These are phyloP conservation scores for Diutina ranongensis DNA, from an alignment of 1,139 yeast genomes.

Conservation along the genomic window DNA sequence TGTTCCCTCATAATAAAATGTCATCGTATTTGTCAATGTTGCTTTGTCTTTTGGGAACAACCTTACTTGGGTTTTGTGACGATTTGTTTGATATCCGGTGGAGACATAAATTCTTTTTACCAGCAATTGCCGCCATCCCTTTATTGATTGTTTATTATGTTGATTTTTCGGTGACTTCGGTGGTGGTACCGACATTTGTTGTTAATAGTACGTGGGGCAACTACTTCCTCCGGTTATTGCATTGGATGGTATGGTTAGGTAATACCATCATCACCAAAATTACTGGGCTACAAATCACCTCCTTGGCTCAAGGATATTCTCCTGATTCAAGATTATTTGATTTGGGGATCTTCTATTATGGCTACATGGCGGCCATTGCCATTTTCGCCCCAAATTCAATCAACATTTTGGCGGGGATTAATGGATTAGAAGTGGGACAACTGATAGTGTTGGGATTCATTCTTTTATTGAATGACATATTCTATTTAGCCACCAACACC, in stretches of 20 bases:
- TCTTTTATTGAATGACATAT: slow-evolving; percentile 62
- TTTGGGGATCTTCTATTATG: slow-evolving; percentile 69
- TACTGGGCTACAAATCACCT: slow-evolving; percentile 30
- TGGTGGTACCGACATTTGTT: slow-evolving; percentile 72
- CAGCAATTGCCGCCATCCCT: slow-evolving; percentile 91
- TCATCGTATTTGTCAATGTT: slow-evolving; percentile 82
- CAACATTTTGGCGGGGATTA: slow-evolving; percentile 90
- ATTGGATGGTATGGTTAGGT: slow-evolving; percentile 18
- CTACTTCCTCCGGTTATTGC: slow-evolving; percentile 17
- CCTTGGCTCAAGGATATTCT: slow-evolving; percentile 23
- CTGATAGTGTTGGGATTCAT: slow-evolving; percentile 65
- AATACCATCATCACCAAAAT: slow-evolving; percentile 22
- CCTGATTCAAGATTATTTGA: slow-evolving; percentile 40
- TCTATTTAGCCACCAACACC: slow-evolving; percentile 40
- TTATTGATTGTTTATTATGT: slow-evolving; percentile 82
- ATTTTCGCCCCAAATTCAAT: slow-evolving; percentile 96
- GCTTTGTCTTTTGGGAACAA: slow-evolving; percentile 72
- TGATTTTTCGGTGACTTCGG: slow-evolving; percentile 86
- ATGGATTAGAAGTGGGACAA: slow-evolving; percentile 95
- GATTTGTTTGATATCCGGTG: slow-evolving; percentile 92
- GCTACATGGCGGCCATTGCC: slow-evolving; percentile 83
- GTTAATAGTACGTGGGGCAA: slow-evolving; percentile 17
- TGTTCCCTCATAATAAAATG: slow-evolving; percentile 77
- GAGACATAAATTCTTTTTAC: slow-evolving; percentile 93
- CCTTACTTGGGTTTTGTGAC: slow-evolving; percentile 82